phyloP scores from a whole-genome alignment of 2,329 filamentous ascomycete species.

The Allantophomopsis lycopodina region DNA sequence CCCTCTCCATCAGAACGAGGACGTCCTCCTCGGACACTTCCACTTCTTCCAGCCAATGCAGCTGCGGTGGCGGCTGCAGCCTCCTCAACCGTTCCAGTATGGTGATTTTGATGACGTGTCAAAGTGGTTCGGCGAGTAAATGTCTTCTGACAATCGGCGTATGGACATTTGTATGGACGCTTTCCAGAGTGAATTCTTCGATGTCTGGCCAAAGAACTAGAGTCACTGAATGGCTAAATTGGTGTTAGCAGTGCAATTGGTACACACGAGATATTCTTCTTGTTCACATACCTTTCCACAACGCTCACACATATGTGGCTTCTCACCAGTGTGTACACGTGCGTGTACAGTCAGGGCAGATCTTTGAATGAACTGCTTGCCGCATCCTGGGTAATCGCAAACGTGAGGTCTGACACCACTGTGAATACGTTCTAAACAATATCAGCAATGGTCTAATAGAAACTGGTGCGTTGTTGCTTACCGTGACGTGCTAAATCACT shows the following conservation, averaged over 20 bases:
- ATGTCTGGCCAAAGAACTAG: slow-evolving; percentile 84
- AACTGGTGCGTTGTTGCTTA: slow-evolving; percentile 30
- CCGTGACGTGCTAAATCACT: slow-evolving; percentile 93
- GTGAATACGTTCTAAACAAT: slow-evolving; percentile 73
- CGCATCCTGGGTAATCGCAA: slow-evolving; percentile 78
- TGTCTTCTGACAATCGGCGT: slow-evolving; percentile 95
- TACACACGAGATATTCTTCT: not conserved
- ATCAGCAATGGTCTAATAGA: slow-evolving; percentile 2
- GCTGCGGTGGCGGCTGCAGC: slow-evolving; percentile 80
- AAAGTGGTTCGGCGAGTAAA: slow-evolving; percentile 93
- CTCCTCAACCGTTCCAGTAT: slow-evolving; percentile 90
- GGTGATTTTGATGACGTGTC: slow-evolving; percentile 90
- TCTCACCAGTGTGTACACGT: slow-evolving; percentile 61
- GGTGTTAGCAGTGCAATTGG: slow-evolving; percentile 4
- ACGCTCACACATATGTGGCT: slow-evolving; percentile 93
- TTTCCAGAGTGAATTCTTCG: slow-evolving; percentile 92
- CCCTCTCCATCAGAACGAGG: slow-evolving; percentile 58
- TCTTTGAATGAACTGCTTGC: slow-evolving; percentile 62
- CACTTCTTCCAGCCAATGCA: slow-evolving; percentile 47
- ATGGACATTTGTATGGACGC: slow-evolving; percentile 93
- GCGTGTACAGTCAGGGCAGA: slow-evolving; percentile 60
- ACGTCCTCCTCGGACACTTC: slow-evolving; percentile 23
- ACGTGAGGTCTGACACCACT: slow-evolving; percentile 82
- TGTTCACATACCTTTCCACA: slow-evolving; percentile 67
- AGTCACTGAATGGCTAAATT: slow-evolving; percentile 82